Conservation (phyloP, 768 basidiomycete species). For the Clitopilus passeckerianus region DNA sequence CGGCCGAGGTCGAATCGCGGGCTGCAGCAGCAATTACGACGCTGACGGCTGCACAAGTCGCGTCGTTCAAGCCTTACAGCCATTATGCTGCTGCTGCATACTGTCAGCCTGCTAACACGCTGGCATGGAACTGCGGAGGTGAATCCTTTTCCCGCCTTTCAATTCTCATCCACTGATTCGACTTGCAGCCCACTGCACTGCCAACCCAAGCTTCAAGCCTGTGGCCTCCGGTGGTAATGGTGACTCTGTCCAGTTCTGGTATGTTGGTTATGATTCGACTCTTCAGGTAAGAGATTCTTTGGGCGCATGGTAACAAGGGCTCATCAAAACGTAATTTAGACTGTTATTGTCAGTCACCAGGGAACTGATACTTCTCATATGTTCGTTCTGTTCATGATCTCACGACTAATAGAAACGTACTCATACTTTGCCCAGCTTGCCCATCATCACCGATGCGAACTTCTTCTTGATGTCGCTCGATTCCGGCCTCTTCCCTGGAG, state of each 20-base stretch:
- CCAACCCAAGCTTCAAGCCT: slow-evolving; percentile 39
- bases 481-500: slow-evolving; percentile 43
- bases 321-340: not conserved
- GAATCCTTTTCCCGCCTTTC: slow-evolving; percentile 10
- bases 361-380: slow-evolving; percentile 18
- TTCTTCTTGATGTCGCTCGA: slow-evolving; percentile 28
- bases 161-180: slow-evolving; percentile 13
- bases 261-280: slow-evolving; percentile 17
- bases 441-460: slow-evolving; percentile 35
- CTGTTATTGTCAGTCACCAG: slow-evolving; percentile 9
- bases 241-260: slow-evolving; percentile 34
- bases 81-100: slow-evolving; percentile 40
- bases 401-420: not conserved
- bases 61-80: slow-evolving; percentile 33
- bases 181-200: slow-evolving; percentile 35
- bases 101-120: slow-evolving; percentile 30
- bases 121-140: slow-evolving; percentile 43
- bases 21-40: slow-evolving; percentile 20
- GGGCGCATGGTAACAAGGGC: not conserved
- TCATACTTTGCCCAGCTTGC: slow-evolving; percentile 8
- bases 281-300: slow-evolving; percentile 7
- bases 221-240: slow-evolving; percentile 42
- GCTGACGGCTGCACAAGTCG: slow-evolving; percentile 28
- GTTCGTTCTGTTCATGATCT: slow-evolving; percentile 11
- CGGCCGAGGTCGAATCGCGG: slow-evolving; percentile 2